Conservation (phyloP, 2,329 filamentous ascomycete species). For the Davidsoniella australis region DNA sequence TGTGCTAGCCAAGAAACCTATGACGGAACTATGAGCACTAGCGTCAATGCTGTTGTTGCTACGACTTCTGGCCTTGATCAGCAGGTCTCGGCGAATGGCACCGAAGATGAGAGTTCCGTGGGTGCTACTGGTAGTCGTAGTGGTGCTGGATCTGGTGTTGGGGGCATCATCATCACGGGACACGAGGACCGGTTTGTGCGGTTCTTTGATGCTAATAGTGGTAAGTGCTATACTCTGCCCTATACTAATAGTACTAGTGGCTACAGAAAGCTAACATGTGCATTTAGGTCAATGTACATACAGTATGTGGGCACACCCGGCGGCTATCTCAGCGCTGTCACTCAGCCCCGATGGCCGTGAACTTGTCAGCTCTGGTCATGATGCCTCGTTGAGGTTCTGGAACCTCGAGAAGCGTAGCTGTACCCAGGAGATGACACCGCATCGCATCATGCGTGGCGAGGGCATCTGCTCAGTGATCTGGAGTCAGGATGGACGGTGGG, state of each 20-base stretch:
- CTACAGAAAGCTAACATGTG: background rate
- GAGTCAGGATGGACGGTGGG: slow-evolving; percentile 89
- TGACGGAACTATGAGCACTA: slow-evolving; percentile 59
- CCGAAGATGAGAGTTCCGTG: slow-evolving; percentile 50
- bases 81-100: slow-evolving; percentile 33
- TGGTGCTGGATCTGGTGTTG: slow-evolving; percentile 59
- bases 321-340: slow-evolving; percentile 78
- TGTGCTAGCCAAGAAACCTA: slow-evolving; percentile 95
- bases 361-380: slow-evolving; percentile 88
- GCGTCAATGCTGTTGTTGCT: slow-evolving; percentile 81
- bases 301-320: slow-evolving; percentile 92
- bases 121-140: slow-evolving; percentile 61
- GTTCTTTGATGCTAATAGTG: slow-evolving; percentile 97
- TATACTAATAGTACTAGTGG: background rate
- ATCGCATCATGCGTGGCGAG: slow-evolving; percentile 88
- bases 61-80: slow-evolving; percentile 73
- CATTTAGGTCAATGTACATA: slow-evolving; percentile 92
- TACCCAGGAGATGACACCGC: slow-evolving; percentile 85
- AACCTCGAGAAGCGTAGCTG: slow-evolving; percentile 88
- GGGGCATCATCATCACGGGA: slow-evolving; percentile 88
- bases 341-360: slow-evolving; percentile 87
- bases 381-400: slow-evolving; percentile 93
- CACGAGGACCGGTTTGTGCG: slow-evolving; percentile 93
- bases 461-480: slow-evolving; percentile 88
- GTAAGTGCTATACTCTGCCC: slow-evolving; percentile 38